These are phyloP conservation scores for Fusarium nematophilum DNA, from an alignment of 2,329 filamentous ascomycete genomes.

Conservation along the genomic window DNA sequence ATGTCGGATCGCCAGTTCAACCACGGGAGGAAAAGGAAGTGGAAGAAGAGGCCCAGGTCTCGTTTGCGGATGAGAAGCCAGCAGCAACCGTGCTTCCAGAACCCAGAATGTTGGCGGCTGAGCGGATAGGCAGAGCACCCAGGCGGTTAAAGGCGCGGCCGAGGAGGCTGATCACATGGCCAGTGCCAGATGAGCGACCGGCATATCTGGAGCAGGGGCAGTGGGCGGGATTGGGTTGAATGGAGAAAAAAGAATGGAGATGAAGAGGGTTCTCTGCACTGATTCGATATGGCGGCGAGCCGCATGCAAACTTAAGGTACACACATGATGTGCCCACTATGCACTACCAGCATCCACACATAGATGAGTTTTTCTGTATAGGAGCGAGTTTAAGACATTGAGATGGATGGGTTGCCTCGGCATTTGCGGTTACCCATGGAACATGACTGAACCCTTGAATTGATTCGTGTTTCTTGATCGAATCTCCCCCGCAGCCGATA, in stretches of 20 bases:
- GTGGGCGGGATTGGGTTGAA: slow-evolving; percentile 9
- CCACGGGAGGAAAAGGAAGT: background rate
- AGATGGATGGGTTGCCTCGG: slow-evolving; percentile 12
- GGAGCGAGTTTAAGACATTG: background rate
- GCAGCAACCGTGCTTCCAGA: background rate
- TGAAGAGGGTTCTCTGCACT: background rate
- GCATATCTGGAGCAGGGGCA: slow-evolving; percentile 25
- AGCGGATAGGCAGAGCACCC: slow-evolving; percentile 15
- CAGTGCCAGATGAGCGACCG: slow-evolving; percentile 27
- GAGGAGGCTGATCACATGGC: slow-evolving; percentile 31
- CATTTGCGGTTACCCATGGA: background rate
- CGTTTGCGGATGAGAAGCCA: slow-evolving; percentile 7
- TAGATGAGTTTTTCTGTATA: slow-evolving; percentile 17
- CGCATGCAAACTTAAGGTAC: slow-evolving; percentile 30
- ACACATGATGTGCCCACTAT: slow-evolving; percentile 6
- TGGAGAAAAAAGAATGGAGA: slow-evolving; percentile 2
- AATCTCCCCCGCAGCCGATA: slow-evolving; percentile 14
- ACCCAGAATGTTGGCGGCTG: slow-evolving; percentile 11
- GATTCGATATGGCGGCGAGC: slow-evolving; percentile 18
- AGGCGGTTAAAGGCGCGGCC: slow-evolving; percentile 18
- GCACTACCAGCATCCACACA: slow-evolving; percentile 10
- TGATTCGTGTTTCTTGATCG: background rate
- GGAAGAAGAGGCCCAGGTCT: background rate
- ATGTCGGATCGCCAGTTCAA: background rate
- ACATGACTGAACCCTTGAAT: background rate